Conservation (phyloP, 371 early-diverging fungal species). For the Mycotypha africana region DNA sequence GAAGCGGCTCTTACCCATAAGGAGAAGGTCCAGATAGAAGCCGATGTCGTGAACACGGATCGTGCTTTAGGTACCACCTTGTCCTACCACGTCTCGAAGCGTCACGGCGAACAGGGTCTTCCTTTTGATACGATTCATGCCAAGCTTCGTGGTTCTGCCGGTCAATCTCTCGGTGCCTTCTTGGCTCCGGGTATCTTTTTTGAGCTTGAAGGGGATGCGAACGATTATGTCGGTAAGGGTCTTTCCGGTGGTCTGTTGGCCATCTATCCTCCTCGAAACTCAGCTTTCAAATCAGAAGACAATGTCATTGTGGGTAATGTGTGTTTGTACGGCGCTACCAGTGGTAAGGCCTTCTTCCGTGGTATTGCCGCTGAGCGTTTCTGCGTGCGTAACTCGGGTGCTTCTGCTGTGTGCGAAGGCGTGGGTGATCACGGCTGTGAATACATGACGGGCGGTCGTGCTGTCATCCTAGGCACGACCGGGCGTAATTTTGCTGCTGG, state of each 20-base stretch:
- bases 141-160: conserved; percentile 89
- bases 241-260: conserved; percentile 88
- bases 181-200: conserved; percentile 86
- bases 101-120: conserved; percentile 80
- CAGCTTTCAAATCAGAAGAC: conserved; percentile 72
- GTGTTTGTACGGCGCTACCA: conserved; percentile 95
- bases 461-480: conserved; percentile 75
- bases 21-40: conserved; percentile 54
- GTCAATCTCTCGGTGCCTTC: conserved; percentile 96
- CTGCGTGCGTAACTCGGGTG: conserved; percentile 96
- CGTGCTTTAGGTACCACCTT: conserved; percentile 90
- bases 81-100: conserved; percentile 81
- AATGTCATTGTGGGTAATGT: conserved; percentile 96
- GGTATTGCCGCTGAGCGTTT: conserved; percentile 97
- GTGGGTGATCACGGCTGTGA: conserved; percentile 98
- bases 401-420: conserved; percentile 93
- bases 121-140: conserved; percentile 83
- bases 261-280: conserved; percentile 81
- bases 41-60: conserved; percentile 88
- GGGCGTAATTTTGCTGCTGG: conserved; percentile 95
- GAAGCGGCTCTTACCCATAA: conserved; percentile 63
- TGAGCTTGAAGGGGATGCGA: conserved; percentile 94
- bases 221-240: conserved; percentile 98
- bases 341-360: conserved; percentile 86
- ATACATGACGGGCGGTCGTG: conserved; percentile 96